Evolutionary conservation across 2,329 filamentous ascomycete species (phyloP).

Genomic region (Verticillium klebahnii): DNA sequence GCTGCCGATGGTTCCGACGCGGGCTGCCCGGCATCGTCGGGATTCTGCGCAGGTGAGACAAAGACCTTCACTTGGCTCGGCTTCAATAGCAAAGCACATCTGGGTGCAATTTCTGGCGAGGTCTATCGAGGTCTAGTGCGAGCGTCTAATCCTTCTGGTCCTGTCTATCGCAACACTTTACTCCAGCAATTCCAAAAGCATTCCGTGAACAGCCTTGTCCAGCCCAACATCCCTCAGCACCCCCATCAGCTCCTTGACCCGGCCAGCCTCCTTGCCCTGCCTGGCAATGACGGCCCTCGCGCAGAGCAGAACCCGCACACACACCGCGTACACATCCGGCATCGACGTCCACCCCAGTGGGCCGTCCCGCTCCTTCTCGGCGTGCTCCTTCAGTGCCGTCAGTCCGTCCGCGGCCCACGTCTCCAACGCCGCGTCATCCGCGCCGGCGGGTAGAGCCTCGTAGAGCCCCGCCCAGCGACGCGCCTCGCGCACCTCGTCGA

Average conservation of each 20-base stretch:
- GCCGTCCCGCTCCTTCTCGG: conserved; percentile 45
- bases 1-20: no score
- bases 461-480: conserved; percentile 61
- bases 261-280: not conserved
- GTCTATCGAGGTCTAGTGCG: not conserved
- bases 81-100: not conserved
- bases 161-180: not conserved
- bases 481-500: conserved; percentile 75
- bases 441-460: conserved; percentile 14
- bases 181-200: conserved; percentile 10
- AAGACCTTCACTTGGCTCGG: no score
- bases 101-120: not conserved
- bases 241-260: conserved; percentile 2
- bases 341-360: conserved; percentile 70
- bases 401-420: conserved; percentile 51
- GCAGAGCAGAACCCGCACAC: conserved; percentile 39
- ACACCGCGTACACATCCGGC: conserved; percentile 61
- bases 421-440: conserved; percentile 20
- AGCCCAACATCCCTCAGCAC: conserved; percentile 5
- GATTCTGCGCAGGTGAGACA: no score
- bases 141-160: not conserved
- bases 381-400: conserved; percentile 28
- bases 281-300: conserved; percentile 26
- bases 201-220: conserved; percentile 8
- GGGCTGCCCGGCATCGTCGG: no score